Conservation (phyloP, 129 eudicot genomes). For the Saussurea involucrata region DNA sequence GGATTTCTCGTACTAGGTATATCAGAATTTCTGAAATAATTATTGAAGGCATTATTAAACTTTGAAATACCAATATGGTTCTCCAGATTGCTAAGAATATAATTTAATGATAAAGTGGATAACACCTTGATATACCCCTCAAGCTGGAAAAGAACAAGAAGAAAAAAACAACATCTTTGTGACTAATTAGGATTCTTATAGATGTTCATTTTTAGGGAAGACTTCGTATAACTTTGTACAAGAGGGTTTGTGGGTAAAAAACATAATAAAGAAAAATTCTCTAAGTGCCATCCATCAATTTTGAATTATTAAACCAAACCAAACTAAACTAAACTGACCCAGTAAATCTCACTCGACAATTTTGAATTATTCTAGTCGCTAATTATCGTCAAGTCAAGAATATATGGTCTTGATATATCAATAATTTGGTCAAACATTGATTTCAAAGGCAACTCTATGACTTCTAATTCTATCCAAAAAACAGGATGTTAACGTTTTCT, state of each 20-base stretch:
- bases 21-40: too few relatives aligned
- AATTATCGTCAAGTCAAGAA: neutral
- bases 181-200: neutral
- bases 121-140: conserved; percentile 1
- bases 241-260: too few relatives aligned
- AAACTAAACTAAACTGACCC: too few relatives aligned
- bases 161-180: neutral
- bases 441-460: neutral
- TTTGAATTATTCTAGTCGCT: too few relatives aligned
- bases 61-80: neutral
- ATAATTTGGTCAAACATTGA: neutral
- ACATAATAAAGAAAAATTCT: too few relatives aligned
- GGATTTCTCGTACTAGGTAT: neutral
- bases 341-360: too few relatives aligned
- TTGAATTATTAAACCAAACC: too few relatives aligned
- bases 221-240: neutral
- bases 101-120: neutral
- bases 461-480: too few relatives aligned
- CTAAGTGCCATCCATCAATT: too few relatives aligned
- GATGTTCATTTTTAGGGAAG: neutral
- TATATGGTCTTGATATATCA: neutral
- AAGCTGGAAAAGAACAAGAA: neutral
- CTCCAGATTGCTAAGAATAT: neutral
- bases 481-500: too few relatives aligned
- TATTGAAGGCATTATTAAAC: neutral